Evolutionary conservation across 2,329 filamentous ascomycete genomes (phyloP), one percentile per base, ranked within the genome.

Genomic region (Colletotrichum plurivorum): DNA sequence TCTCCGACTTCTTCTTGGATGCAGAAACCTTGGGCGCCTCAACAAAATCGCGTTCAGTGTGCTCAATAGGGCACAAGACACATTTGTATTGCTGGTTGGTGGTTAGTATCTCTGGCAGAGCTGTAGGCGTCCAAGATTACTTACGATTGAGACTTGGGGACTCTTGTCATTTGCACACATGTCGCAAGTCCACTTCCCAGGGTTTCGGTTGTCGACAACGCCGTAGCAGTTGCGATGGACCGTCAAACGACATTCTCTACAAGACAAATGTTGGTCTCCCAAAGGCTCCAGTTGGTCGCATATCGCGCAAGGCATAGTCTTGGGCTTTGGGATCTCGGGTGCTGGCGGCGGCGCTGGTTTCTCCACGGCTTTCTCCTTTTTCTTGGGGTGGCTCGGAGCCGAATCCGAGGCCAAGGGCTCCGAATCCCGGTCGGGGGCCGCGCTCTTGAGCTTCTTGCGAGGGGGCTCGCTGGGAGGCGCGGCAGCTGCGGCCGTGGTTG

Each of bases 141-240:
- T 86, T 85, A 93, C 92, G 67, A 97, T 95, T n/a, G 96, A 98
- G 52, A 97, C 92, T 73, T 94, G 91, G 5, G 95, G 94, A 75
- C 92, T 95, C 78, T 94, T 94, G 78, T 99, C 96, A 76, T 99
- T 99, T 45, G 90, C 86, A 80, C 96, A 99, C 88, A 95, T 97
- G 80, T 98, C 96, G 79, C 96, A 99, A 48, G 92, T 89, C 96
- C 96, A 99, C 80, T 97, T 97, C 52, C 87, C 88, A 39, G 89
- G 87, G 62, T 86, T 87, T 49, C 93, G 89, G 65, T 92, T 90
- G 53, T 92, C 89, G 46, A 88, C 73, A 39, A 98, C 87, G n/a
- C 96, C 96, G 77, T 98, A 99, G 81, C 96, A 99, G 71, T 90
- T 90, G 62, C 93, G 92, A 80, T 99, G 96, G 25, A 98, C 95